Evolutionary conservation across 2,329 filamentous ascomycete species (phyloP).

Genomic region (Elsinoe fawcettii): DNA sequence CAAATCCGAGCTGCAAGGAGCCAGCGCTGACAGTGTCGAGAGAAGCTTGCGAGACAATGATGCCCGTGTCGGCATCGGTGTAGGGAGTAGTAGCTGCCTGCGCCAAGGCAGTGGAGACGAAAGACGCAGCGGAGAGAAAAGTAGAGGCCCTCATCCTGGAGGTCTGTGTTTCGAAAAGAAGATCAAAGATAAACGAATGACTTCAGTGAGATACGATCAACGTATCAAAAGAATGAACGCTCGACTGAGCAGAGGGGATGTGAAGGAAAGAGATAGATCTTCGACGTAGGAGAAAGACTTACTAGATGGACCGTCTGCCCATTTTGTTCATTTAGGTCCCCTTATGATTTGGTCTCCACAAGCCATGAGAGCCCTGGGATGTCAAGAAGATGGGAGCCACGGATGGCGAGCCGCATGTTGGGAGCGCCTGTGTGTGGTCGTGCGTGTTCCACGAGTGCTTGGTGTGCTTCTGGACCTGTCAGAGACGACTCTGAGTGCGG

Average conservation of each 20-base stretch:
- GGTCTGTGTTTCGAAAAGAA: constrained; percentile 14
- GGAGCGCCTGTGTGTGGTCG: neutral
- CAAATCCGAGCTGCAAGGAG: constrained; percentile 10
- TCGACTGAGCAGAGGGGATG: constrained; percentile 7
- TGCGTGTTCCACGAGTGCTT: constrained; percentile 4
- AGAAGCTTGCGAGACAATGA: constrained; percentile 46
- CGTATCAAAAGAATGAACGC: constrained; percentile 14
- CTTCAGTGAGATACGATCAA: constrained; percentile 6
- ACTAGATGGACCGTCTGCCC: neutral
- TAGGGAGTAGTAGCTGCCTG: constrained; percentile 23
- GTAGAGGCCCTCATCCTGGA: constrained; percentile 24
- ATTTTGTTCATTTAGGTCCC: neutral
- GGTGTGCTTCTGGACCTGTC: constrained; percentile 9
- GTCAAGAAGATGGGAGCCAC: constrained; percentile 4
- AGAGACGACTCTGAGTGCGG: neutral
- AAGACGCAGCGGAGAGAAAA: constrained; percentile 19
- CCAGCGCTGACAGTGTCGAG: constrained; percentile 41
- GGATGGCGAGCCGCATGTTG: constrained; percentile 1
- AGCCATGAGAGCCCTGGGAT: neutral
- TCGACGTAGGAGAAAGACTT: neutral
- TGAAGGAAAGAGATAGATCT: neutral
- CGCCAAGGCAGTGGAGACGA: constrained; percentile 20
- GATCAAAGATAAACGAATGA: constrained; percentile 1
- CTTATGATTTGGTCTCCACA: constrained; percentile 2
- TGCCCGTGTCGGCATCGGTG: constrained; percentile 39